A percentile compares a stretch with the other conserved stretches of the same genome.
Evolutionary conservation across 73 alveolate genomes (phyloP).

Genomic region (Uronychia setigera): DNA sequence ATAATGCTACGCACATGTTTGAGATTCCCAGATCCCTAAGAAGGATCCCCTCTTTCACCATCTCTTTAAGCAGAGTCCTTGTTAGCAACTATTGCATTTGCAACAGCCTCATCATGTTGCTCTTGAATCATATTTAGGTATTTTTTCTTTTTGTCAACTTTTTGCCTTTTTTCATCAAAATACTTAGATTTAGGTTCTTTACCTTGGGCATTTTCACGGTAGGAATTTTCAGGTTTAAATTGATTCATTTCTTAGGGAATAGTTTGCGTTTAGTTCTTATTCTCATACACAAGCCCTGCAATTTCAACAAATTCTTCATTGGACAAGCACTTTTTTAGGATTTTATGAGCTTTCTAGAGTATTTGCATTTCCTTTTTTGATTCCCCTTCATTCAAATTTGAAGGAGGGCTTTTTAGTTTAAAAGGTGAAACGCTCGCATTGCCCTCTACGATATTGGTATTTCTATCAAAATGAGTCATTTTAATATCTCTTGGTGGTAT

Average conservation of each 20-base stretch:
- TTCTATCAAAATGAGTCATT: too few relatives aligned
- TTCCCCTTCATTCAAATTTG: neutral
- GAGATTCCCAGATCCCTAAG: neutral
- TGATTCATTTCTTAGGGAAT: too few relatives aligned
- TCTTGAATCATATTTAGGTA: neutral
- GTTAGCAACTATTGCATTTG: neutral
- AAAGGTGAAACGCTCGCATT: too few relatives aligned
- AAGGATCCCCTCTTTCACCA: neutral
- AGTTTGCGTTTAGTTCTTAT: neutral
- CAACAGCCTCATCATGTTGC: too few relatives aligned
- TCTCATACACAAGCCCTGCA: neutral
- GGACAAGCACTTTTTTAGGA: neutral
- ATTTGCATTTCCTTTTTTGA: neutral
- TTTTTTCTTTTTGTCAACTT: neutral
- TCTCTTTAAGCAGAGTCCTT: neutral
- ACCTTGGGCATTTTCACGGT: neutral
- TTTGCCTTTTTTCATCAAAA: neutral
- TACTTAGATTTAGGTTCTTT: neutral
- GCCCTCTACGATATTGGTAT: too few relatives aligned
- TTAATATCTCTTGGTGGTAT: neutral
- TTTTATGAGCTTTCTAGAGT: neutral
- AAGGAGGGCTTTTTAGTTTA: neutral
- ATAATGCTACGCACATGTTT: neutral
- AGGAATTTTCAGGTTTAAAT: too few relatives aligned
- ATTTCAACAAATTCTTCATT: neutral